Percentiles rank a stretch among this genome's conserved stretches.
These are phyloP conservation scores for Plantago lanceolata DNA, from an alignment of 305 asterid species.

Conservation along the genomic window DNA sequence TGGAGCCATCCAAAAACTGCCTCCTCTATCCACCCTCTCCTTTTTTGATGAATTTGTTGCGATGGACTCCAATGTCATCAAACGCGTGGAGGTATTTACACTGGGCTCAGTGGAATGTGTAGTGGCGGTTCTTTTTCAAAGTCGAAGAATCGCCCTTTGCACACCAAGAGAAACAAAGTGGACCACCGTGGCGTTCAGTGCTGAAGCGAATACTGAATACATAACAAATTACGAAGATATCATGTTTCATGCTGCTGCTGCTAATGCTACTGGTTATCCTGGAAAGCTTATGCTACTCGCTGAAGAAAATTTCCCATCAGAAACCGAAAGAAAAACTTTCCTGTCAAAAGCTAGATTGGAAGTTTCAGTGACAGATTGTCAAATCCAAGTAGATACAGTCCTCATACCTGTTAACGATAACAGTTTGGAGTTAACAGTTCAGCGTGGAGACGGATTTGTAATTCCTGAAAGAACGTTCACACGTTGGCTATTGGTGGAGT, in stretches of 20 bases:
- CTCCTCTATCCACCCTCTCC: slow-evolving; percentile 16
- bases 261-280: too few species aligned
- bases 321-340: not conserved
- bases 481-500: not conserved
- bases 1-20: slow-evolving; percentile 8
- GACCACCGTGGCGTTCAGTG: not conserved
- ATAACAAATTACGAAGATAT: not conserved
- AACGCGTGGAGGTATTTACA: not conserved
- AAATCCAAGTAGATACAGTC: not conserved
- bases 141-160: not conserved
- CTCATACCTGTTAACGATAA: not conserved
- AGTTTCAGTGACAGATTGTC: not conserved
- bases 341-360: not conserved
- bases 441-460: not conserved
- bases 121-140: too few species aligned
- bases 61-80: not conserved
- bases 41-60: not conserved
- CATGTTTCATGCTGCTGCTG: slow-evolving; percentile 1
- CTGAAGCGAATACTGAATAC: not conserved
- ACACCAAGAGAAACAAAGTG: not conserved
- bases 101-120: slow-evolving; percentile 1
- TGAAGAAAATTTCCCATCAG: not conserved
- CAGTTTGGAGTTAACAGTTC: too few species aligned
- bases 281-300: not conserved
- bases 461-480: not conserved